Evolutionary conservation across 176 grass and related monocot genomes (phyloP), one percentile per base, ranked within the genome.

Genomic region (Zizania latifolia): DNA sequence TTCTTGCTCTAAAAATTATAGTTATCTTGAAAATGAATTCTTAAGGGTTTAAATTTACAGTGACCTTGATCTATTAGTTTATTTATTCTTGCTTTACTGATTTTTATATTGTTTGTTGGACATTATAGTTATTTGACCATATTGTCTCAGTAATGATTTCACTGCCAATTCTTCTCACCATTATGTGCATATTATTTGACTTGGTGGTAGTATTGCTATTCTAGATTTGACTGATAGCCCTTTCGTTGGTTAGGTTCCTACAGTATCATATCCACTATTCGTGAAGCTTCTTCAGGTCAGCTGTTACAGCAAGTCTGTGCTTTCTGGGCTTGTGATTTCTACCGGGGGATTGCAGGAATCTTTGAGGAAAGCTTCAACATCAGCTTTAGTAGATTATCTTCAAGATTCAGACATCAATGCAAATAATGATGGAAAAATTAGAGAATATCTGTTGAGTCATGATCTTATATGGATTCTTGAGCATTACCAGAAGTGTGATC

Each of bases 311-410:
- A 79, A 77, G 58, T 54, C 39, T 86, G 88, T 98, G 78, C 94
- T 94, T 70, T 87, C 94, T 74, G 91, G 94, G 21, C 86, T 98
- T 65, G 94, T 98, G 58, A 88, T 98, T 74, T 90, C 94, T 87
- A 88, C 75, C n/a, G 94, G 94, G 85, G 94, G 86, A 58, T 89
- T 98, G 81, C 94, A 94, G 71, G 94, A 92, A 61, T 98, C 91
- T 44, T 78, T 98, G 78, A 81, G 74, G 50, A 98, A 89, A 87
- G 63, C 83, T 72, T 86, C 91, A 55, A 78, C 74, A 45, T 65
- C 76, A 67, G 84, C 94, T 83, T 83, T 98, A 62, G 65, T 93
- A 54, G 94, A 86, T 51, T 98, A 94, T 81, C 84, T 98, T 58
- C 84, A 82, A 76, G 78, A 74, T 77, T 89, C 78, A 62, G 62